These are phyloP conservation scores for Eustoma russellianum DNA, from an alignment of 257 asterid genomes.

Conservation along the genomic window DNA sequence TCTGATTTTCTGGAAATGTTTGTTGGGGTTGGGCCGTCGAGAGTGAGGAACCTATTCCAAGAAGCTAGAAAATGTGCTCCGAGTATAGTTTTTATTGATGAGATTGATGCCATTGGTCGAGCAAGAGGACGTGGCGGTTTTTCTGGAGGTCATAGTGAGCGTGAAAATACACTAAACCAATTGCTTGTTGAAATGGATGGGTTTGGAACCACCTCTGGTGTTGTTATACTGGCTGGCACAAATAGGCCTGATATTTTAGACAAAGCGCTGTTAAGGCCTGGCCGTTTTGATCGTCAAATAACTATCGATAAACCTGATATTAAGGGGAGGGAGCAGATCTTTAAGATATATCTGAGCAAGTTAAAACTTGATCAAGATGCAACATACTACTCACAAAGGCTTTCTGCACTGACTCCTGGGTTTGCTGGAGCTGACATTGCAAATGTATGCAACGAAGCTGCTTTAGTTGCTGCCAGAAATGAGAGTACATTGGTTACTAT, in stretches of 20 bases:
- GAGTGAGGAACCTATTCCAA: conserved; percentile 80
- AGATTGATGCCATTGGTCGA: conserved; percentile 86
- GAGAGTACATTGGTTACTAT: conserved; percentile 44
- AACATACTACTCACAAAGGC: conserved; percentile 66
- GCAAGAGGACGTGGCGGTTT: conserved; percentile 70
- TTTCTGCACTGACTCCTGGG: conserved; percentile 94
- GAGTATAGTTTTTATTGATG: conserved; percentile 83
- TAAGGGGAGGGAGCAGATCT: conserved; percentile 86
- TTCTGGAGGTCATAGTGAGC: conserved; percentile 52
- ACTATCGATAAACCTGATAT: conserved; percentile 79
- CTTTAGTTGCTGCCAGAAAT: conserved; percentile 74
- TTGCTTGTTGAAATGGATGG: conserved; percentile 97
- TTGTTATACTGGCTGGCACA: conserved; percentile 89
- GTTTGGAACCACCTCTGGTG: conserved; percentile 78
- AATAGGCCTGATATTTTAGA: conserved; percentile 83
- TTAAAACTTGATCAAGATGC: conserved; percentile 76
- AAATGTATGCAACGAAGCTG: conserved; percentile 92
- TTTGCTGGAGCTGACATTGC: conserved; percentile 97
- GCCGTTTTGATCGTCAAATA: conserved; percentile 91
- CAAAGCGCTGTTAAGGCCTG: conserved; percentile 85
- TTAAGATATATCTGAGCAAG: conserved; percentile 55
- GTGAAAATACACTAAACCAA: conserved; percentile 86
- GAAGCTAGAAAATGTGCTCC: conserved; percentile 90
- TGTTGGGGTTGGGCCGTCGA: conserved; percentile 88
- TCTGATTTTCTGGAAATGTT: conserved; percentile 85